Evolutionary conservation across 2,329 filamentous ascomycete species (phyloP), one percentile per base, ranked within the genome.

Genomic region (Fusarium napiforme): DNA sequence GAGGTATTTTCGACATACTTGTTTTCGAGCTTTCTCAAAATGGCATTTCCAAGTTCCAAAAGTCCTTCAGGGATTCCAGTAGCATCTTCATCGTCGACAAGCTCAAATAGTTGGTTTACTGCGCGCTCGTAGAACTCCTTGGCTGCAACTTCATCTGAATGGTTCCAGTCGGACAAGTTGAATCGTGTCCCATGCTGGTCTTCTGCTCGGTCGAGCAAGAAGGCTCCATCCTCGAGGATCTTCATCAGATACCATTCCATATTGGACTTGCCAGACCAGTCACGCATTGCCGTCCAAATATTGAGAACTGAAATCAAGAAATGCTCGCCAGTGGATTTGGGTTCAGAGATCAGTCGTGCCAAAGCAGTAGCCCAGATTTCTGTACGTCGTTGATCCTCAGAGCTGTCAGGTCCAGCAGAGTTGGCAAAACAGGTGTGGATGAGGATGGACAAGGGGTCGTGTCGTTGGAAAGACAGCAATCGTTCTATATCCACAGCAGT

Each of bases 211-310:
- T 97, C 95, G 76, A 98, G 87, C 64, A 98, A 86, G 79, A 98
- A 98, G 43, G 95, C 93, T 74, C 96, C 96, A 77, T 97, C 93
- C 82, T 97, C 94, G 37, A 99, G 89, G 68, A 97, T 94, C 80
- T 96, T 93, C 93, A 97, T 96, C 18, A 99, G 89, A 81, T 96
- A 98, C 83, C 94, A 93, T 83, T 98, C 95, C 86, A 99, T 91
- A 73, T 95, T 96, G 75, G 92, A 90, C 78, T 93, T 95, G 64
- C 94, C 94, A 45, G 94, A 93, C 95, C 96, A 98, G 81, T 95
- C 92, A 71, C 93, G 91, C 88, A 95, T 93, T 63, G 91, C 88
- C 58, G 93, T 91, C 93, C 95, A 98, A 64, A 94, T 91, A 81
- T 96, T 95, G 57, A 99, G 87, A 39, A 98, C 90, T 53, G 93